Evolutionary conservation across 176 grass and related monocot genomes (phyloP).

Genomic region (Bothriochloa decipiens): DNA sequence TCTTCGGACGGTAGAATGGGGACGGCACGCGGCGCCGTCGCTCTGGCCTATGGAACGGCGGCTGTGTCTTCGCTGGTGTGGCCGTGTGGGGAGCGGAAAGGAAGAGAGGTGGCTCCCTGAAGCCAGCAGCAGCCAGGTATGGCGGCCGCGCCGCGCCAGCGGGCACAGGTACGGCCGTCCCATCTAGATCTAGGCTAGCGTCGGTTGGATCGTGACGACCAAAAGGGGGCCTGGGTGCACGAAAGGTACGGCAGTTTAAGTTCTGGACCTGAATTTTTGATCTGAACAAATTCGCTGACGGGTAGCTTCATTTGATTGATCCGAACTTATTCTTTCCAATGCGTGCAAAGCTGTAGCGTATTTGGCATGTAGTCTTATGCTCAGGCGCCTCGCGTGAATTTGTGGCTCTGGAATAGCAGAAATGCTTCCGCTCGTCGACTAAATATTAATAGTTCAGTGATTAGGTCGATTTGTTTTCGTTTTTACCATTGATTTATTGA

Average conservation of each 20-base stretch:
- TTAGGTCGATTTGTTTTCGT: not conserved
- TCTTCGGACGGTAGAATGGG: no score
- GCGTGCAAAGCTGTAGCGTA: not conserved
- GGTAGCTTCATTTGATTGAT: not conserved
- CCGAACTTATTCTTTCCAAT: not conserved
- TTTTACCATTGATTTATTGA: not conserved
- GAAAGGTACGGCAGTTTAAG: constrained; percentile 20
- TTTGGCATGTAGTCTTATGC: not conserved
- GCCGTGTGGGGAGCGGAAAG: not conserved
- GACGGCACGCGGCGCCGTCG: constrained; percentile 3
- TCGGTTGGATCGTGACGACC: not conserved
- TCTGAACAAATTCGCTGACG: not conserved
- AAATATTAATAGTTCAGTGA: no score
- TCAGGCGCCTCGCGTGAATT: not conserved
- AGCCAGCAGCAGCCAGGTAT: not conserved
- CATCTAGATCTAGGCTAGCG: not conserved
- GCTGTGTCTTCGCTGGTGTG: no score
- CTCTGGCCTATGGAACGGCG: no score
- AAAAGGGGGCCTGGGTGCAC: no score
- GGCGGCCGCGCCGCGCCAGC: no score
- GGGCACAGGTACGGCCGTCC: no score
- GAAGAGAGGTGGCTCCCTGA: not conserved
- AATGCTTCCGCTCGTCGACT: not conserved
- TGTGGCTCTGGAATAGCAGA: not conserved
- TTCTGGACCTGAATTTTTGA: not conserved